Conservation (phyloP, 352 stramenopile genomes). For the Globisporangium cylindrosporum region DNA sequence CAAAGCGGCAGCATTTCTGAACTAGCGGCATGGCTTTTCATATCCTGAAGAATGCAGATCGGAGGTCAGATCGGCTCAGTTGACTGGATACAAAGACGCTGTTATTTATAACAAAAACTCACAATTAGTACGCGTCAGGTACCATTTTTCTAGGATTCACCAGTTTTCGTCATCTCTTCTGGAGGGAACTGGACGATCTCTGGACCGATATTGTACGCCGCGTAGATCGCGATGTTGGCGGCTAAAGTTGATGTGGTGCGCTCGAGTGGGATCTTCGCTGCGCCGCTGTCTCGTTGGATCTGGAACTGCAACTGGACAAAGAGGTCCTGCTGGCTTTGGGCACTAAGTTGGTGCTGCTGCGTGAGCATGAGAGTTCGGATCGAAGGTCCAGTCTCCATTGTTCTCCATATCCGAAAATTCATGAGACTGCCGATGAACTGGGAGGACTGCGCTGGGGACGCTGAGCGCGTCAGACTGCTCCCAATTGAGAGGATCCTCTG, state of each 20-base stretch:
- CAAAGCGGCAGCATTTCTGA: not conserved
- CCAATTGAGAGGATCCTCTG: constrained; percentile 29
- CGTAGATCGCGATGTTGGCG: not conserved
- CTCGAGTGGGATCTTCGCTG: not conserved
- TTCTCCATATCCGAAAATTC: constrained; percentile 8
- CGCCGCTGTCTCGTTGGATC: not conserved
- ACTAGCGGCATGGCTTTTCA: too few relatives aligned
- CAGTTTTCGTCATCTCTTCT: not conserved
- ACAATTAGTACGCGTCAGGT: not conserved
- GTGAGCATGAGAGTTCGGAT: not conserved
- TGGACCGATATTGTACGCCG: not conserved
- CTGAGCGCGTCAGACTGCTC: constrained; percentile 24
- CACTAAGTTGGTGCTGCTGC: not conserved
- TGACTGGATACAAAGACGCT: not conserved
- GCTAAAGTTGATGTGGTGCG: not conserved
- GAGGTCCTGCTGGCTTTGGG: not conserved
- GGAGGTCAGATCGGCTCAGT: not conserved
- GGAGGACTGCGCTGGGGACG: not conserved
- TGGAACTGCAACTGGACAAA: constrained; percentile 6
- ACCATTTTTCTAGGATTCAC: too few relatives aligned
- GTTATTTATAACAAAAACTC: not conserved
- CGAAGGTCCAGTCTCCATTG: not conserved
- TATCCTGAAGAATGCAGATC: not conserved
- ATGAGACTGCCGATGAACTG: constrained; percentile 11
- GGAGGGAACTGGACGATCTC: constrained; percentile 16